Evolutionary conservation across 2,329 filamentous ascomycete genomes (phyloP).

Genomic region (Coniochaeta prunicola): DNA sequence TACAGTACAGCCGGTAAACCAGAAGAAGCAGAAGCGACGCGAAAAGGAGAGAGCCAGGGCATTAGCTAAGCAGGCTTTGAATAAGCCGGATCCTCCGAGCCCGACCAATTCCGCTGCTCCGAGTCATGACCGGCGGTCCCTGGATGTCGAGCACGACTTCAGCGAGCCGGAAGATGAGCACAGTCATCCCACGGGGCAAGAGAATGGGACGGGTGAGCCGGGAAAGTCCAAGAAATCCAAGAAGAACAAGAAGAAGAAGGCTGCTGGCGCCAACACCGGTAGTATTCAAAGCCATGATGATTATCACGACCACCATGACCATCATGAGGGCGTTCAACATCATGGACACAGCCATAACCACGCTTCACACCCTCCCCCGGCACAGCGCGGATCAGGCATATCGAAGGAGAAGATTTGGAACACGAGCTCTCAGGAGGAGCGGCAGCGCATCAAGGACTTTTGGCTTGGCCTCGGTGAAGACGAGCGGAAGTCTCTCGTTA

Average conservation of each 20-base stretch:
- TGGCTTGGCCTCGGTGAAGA: slow-evolving; percentile 93
- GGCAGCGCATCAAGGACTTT: slow-evolving; percentile 95
- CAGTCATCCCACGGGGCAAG: slow-evolving; percentile 30
- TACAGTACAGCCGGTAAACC: slow-evolving; percentile 51
- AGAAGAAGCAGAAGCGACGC: slow-evolving; percentile 91
- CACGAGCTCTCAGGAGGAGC: slow-evolving; percentile 86
- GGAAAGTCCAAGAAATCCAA: slow-evolving; percentile 52
- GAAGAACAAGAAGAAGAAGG: slow-evolving; percentile 62
- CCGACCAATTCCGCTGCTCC: slow-evolving; percentile 19
- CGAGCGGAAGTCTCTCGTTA: slow-evolving; percentile 89
- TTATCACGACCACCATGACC: slow-evolving; percentile 22
- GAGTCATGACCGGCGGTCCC: slow-evolving; percentile 24
- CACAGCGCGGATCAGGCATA: slow-evolving; percentile 33
- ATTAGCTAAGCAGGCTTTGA: slow-evolving; percentile 37
- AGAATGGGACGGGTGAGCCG: slow-evolving; percentile 19
- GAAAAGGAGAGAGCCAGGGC: slow-evolving; percentile 74
- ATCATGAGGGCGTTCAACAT: slow-evolving; percentile 8
- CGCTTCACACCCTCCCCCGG: slow-evolving; percentile 8
- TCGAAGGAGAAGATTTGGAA: slow-evolving; percentile 93
- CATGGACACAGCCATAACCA: background rate
- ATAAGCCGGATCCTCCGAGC: slow-evolving; percentile 33
- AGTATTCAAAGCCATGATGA: slow-evolving; percentile 8
- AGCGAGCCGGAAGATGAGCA: slow-evolving; percentile 47
- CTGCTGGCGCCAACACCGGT: slow-evolving; percentile 13
- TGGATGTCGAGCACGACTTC: slow-evolving; percentile 46